Evolutionary conservation across 805 yeast genomes (phyloP), one percentile per base, ranked within the genome.

Genomic region (Lachancea mirantina): DNA sequence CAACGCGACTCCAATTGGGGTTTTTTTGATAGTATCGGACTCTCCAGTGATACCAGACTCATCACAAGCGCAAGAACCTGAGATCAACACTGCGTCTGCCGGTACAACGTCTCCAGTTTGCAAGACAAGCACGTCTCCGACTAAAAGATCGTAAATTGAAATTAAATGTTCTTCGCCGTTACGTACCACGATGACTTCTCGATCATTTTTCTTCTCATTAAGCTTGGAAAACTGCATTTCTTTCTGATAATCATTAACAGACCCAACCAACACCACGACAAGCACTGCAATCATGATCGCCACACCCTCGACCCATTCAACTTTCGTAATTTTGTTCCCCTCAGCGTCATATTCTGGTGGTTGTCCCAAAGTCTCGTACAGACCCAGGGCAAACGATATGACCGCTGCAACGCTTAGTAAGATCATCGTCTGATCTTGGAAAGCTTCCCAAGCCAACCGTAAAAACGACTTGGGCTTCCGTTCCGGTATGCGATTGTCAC

Each of bases 231-330:
- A 92, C 55, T 92, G 98, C 10, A 85, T 65, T 56, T 92, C 98
- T 57, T 94, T 94, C 55, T 92, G 96, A 65, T 82, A 92, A 61
- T 92, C 98, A 57, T 92, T 92, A n/a, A 74, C 80, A 2, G 96
- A 92, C 30, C 96, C 95, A 9, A 94, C 98, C 2, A 84, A 43
- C 4, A 89, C 95, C 20, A 92, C 97, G 39, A 92, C 89, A 4
- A 75, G 49, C 15, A 92, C 83, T 14, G 99, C 99, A 4, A 81
- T 81, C 46, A 92, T 73, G 52, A 92, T 92, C 24, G 98, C 99
- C 23, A 88, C 95, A 46, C 99, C 99, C 65, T 92, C 99, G 29
- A 94, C 95, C 96, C 97, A 92, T 49, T 89, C 95, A 19, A 92
- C 94, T 48, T 77, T 74, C 11, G 96, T 96, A 35, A 76, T 57